A percentile compares a stretch with the other conserved stretches of the same genome.
phyloP scores from a whole-genome alignment of 805 yeast genomes.

The Cyberlindnera mississippiensis region DNA sequence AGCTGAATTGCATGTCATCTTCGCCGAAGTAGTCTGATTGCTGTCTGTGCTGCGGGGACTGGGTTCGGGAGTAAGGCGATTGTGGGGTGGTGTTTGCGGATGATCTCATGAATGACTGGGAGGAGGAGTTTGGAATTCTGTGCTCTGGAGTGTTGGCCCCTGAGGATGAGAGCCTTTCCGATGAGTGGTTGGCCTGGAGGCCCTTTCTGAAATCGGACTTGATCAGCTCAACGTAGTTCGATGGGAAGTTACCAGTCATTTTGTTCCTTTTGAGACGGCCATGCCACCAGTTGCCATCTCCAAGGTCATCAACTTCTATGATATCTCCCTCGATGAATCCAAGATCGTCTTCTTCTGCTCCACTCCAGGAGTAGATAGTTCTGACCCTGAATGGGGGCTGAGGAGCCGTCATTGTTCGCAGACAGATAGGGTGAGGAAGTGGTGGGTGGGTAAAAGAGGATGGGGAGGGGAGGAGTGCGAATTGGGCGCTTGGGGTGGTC shows the following conservation, averaged over 20 bases:
- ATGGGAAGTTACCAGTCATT: constrained; percentile 82
- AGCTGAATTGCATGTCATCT: constrained; percentile 27
- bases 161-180: constrained; percentile 3
- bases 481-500: neutral
- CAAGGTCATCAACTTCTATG: constrained; percentile 73
- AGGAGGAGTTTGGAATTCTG: neutral
- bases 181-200: constrained; percentile 2
- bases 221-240: constrained; percentile 70
- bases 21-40: constrained; percentile 2
- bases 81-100: constrained; percentile 8
- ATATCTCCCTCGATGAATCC: constrained; percentile 94
- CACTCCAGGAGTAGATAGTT: constrained; percentile 92
- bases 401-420: constrained; percentile 27
- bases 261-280: constrained; percentile 79
- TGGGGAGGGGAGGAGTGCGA: neutral
- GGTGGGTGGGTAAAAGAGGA: neutral
- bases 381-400: constrained; percentile 67
- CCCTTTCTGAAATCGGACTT: constrained; percentile 30
- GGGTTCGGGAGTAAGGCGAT: constrained; percentile 14
- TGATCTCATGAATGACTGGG: neutral
- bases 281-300: constrained; percentile 92
- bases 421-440: neutral
- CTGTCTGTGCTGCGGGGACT: constrained; percentile 3
- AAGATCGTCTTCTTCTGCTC: constrained; percentile 81
- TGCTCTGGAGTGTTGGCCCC: constrained; percentile 1